Evolutionary conservation across 352 stramenopile genomes (phyloP), one percentile per base, ranked within the genome.

Genomic region (Phytophthora fragariae): DNA sequence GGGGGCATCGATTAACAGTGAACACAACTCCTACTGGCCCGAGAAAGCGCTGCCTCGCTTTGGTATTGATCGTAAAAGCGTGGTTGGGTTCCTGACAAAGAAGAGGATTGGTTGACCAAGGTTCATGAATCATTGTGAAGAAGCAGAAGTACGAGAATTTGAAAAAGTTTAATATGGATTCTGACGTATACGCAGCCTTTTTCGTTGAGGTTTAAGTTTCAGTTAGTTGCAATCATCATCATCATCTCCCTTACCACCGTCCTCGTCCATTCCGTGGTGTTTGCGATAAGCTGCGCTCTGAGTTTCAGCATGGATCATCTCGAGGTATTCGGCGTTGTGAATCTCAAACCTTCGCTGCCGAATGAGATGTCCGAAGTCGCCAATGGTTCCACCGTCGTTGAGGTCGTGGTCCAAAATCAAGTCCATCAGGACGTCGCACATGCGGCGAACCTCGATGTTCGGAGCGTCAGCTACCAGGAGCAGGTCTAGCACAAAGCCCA

Each of bases 401-500:
- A 92, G 78, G 58, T 97, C 87, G 63, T 87, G 84, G 69, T 96
- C 87, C 10, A 96, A 70, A 60, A 97, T 88, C 62, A 96, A 72
- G 72, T 95, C 89, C 80, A 97, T 94, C 27, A 96, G 81, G 14
- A 95, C 74, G 65, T 97, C 91, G 46, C 86, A 96, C 87, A 96
- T 96, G 53, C 89, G 81, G 6, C 89, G 86, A 10, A 97, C 85
- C 77, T 96, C 88, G 61, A 94, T 90, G 55, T 95, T 94, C 2
- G 84, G 67, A 9, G 87, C 84, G 61, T 96, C 88, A 1, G 86
- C 87, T n/a, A 83, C 83, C 3, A 95, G 77, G 49, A 96, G 67
- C 46, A 97, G 68, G 50, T 96, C 88, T 0, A 89, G 86, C 7
- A 96, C 85, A 63, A 95, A 87, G 55, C 86, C 79, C 7, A 91